Base-by-base conservation (phyloP, 768 basidiomycete genomes). In the Hydnomerulius pinastri region DNA sequence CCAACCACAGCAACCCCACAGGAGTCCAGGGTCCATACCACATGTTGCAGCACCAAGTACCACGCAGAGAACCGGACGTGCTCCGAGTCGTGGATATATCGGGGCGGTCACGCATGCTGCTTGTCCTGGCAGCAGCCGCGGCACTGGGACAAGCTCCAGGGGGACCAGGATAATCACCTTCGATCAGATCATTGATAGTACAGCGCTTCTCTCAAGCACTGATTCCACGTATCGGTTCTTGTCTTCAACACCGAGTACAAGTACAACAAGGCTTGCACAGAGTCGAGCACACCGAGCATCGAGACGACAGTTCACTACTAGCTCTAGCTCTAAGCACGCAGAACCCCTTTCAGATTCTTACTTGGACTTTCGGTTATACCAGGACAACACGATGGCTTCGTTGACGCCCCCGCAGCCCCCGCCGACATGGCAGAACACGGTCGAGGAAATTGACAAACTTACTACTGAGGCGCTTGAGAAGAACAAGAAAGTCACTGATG, bases 331-430 rank as follows among this genome's bases (percentile, higher is more conserved):
- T 4, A 43, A 37, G 43, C 46, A 42, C 45, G 45, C 44, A 18
- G 37, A 43, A 23, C 44, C 49, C 1, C 32, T 51, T 39, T 42
- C 18, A 13, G 18, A 42, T 37, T 6, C 21, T 17, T 35, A 35
- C 33, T 35, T 35, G 33, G 33, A 35, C 33, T 43, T 50, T 29
- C 46, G 46, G 21, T 30, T 40, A 13, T 27, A 20, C 5, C 24
- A 36, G n/a, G 25, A 43, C 18, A 64, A 12, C 54, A 64, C 43
- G 48, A 76, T 77, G 69, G 75, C 79, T 71, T 62, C 75, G 15
- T 58, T 89, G 28, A 76, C 70, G 13, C 81, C 88, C 25, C 87
- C 90, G 2, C 86, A 90, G 60, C 62, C 77, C 23, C 70, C 89
- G 3, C 85, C 83, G 10, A 60, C 66, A 24, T 91, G 88, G 88